phyloP scores from a whole-genome alignment of 1,139 yeast species.

The Suhomyces terraborum region DNA sequence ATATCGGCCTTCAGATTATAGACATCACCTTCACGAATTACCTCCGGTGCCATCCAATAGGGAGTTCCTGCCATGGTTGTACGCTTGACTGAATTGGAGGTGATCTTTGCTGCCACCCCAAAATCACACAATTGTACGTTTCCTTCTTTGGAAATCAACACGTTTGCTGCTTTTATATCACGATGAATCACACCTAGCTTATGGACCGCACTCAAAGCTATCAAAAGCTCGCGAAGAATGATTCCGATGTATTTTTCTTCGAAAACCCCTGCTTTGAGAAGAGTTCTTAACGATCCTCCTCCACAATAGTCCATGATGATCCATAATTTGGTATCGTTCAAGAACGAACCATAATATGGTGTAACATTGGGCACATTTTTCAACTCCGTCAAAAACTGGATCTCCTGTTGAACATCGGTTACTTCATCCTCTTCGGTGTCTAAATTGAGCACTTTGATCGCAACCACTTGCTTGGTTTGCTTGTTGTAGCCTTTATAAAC shows the following conservation, averaged over 20 bases:
- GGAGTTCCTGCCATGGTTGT: conserved; percentile 98
- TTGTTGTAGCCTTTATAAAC: conserved; percentile 82
- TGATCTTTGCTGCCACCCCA: conserved; percentile 91
- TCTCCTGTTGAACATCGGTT: conserved; percentile 90
- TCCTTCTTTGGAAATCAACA: conserved; percentile 86
- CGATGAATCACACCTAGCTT: conserved; percentile 90
- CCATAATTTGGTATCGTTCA: conserved; percentile 90
- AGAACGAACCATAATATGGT: conserved; percentile 84
- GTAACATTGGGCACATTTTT: conserved; percentile 89
- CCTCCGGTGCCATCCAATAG: conserved; percentile 99
- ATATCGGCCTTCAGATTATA: conserved; percentile 87
- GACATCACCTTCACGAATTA: conserved; percentile 86
- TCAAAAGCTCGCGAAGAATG: conserved; percentile 74
- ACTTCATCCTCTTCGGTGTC: conserved; percentile 96
- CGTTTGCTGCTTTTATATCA: conserved; percentile 95
- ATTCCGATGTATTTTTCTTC: conserved; percentile 85
- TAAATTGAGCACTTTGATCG: conserved; percentile 87
- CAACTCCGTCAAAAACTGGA: conserved; percentile 79
- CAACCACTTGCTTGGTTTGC: conserved; percentile 75
- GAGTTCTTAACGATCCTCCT: conserved; percentile 90
- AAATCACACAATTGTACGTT: conserved; percentile 91
- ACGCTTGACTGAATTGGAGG: conserved; percentile 72
- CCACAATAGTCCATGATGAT: conserved; percentile 97
- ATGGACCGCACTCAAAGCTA: conserved; percentile 82
- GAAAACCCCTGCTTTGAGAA: conserved; percentile 82